Conservation (phyloP, 805 yeast genomes). For the Candida anglica region DNA sequence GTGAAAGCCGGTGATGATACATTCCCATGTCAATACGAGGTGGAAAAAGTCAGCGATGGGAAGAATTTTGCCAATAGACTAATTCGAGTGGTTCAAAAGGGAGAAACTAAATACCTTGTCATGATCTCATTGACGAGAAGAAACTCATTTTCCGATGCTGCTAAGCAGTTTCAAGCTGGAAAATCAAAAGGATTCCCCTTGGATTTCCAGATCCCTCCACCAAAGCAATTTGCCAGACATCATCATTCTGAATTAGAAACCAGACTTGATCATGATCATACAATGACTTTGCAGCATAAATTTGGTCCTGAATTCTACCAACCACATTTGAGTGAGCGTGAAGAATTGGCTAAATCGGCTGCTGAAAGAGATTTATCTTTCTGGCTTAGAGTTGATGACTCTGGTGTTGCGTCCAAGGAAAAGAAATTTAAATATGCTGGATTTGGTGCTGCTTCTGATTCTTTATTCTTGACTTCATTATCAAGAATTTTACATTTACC, state of each 20-base stretch:
- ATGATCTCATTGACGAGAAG: slow-evolving; percentile 32
- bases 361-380: slow-evolving; percentile 30
- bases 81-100: slow-evolving; percentile 27
- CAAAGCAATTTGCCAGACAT: slow-evolving; percentile 17
- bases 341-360: slow-evolving; percentile 18
- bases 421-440: slow-evolving; percentile 24
- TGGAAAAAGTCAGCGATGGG: slow-evolving; percentile 32
- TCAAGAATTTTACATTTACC: slow-evolving; percentile 27
- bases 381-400: slow-evolving; percentile 26
- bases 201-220: slow-evolving; percentile 23
- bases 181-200: slow-evolving; percentile 23
- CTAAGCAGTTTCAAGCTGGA: slow-evolving; percentile 12
- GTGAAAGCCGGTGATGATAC: slow-evolving; percentile 34
- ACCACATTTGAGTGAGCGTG: slow-evolving; percentile 13
- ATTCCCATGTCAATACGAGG: slow-evolving; percentile 24
- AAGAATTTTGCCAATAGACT: slow-evolving; percentile 31
- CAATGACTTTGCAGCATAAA: slow-evolving; percentile 18
- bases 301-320: slow-evolving; percentile 23
- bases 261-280: slow-evolving; percentile 11
- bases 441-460: slow-evolving; percentile 29
- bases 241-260: slow-evolving; percentile 13
- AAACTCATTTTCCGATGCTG: slow-evolving; percentile 18
- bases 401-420: slow-evolving; percentile 2
- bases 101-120: slow-evolving; percentile 25
- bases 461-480: slow-evolving; percentile 25